Percentiles rank a stretch among this genome's conserved stretches.
Evolutionary conservation across 352 stramenopile species (phyloP).

Genomic region (Peronospora tabacina): DNA sequence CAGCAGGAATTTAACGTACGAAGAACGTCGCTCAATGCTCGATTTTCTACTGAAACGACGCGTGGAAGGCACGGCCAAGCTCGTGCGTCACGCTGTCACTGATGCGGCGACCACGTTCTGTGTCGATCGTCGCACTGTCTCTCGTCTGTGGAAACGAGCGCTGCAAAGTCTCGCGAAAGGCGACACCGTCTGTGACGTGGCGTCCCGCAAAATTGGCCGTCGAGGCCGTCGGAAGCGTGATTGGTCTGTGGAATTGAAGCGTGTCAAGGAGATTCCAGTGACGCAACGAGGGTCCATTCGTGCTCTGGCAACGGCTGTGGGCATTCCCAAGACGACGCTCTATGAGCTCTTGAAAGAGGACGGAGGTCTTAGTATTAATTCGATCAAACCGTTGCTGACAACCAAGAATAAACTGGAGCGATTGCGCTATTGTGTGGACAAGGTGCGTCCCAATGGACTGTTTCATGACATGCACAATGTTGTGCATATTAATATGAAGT

Average conservation of each 20-base stretch:
- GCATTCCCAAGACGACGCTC: constrained; percentile 41
- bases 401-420: constrained; percentile 38
- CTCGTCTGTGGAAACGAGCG: constrained; percentile 36
- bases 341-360: constrained; percentile 37
- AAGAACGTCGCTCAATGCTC: constrained; percentile 37
- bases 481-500: constrained; percentile 44
- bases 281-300: constrained; percentile 33
- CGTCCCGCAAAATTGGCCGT: constrained; percentile 36
- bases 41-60: constrained; percentile 36
- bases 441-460: constrained; percentile 29
- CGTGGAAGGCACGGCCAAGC: constrained; percentile 28
- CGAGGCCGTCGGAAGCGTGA: constrained; percentile 37
- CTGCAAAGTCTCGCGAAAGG: constrained; percentile 34
- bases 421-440: constrained; percentile 29
- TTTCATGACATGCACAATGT: constrained; percentile 42
- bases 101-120: constrained; percentile 30
- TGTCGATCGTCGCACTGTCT: constrained; percentile 38
- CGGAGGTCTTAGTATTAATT: constrained; percentile 25
- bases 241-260: constrained; percentile 36
- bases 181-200: constrained; percentile 33
- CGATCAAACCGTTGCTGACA: constrained; percentile 37
- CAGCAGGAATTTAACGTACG: constrained; percentile 38
- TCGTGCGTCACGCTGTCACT: constrained; percentile 35
- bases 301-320: constrained; percentile 30
- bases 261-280: constrained; percentile 36